A percentile compares a stretch with the other conserved stretches of the same genome.
Conservation (phyloP, 192 early-diverging fungal genomes). For the Diversispora eburnea region DNA sequence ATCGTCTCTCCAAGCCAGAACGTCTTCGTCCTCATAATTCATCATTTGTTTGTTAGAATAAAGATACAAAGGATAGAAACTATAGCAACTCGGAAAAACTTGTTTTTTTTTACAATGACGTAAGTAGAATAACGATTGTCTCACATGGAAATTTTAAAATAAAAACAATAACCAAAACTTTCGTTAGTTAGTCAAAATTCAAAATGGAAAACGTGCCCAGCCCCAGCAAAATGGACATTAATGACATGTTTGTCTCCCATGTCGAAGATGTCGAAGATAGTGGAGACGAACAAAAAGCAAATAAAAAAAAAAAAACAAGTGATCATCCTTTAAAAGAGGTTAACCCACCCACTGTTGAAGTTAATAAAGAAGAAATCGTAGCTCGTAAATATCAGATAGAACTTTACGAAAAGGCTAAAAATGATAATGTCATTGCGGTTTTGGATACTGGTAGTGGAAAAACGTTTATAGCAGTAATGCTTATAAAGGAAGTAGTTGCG, state of each 20-base stretch:
- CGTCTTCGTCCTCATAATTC: conserved; percentile 3
- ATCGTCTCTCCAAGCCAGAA: neutral
- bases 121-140: too few relatives aligned
- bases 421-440: conserved; percentile 80
- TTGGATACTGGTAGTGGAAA: conserved; percentile 94
- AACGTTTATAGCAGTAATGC: conserved; percentile 82
- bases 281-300: neutral
- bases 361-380: neutral
- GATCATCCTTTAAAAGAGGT: neutral
- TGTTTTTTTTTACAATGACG: too few relatives aligned
- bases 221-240: too few relatives aligned
- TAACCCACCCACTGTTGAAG: neutral
- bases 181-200: too few relatives aligned
- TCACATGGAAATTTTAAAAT: too few relatives aligned
- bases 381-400: conserved; percentile 70
- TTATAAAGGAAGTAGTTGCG: conserved; percentile 69
- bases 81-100: too few relatives aligned
- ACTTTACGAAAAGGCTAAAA: conserved; percentile 62
- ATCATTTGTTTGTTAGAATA: neutral
- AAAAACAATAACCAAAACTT: too few relatives aligned
- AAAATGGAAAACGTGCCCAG: too few relatives aligned
- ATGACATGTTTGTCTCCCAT: too few relatives aligned
- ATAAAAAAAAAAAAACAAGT: neutral
- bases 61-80: too few relatives aligned
- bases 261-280: too few relatives aligned